Evolutionary conservation across 495 filamentous ascomycete species (phyloP).

Genomic region (Immersiella caudata): DNA sequence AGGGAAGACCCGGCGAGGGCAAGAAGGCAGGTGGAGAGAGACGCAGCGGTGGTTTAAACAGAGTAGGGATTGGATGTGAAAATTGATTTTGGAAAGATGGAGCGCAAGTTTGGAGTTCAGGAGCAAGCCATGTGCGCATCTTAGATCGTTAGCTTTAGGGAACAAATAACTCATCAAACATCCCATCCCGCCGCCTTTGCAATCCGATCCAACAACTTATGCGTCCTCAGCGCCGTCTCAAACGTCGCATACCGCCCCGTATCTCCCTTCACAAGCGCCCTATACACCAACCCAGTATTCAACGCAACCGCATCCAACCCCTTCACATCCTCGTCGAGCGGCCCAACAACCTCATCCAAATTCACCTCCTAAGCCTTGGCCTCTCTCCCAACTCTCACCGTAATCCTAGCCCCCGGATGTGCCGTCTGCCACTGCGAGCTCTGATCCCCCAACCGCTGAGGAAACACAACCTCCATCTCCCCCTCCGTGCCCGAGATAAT

Average conservation of each 20-base stretch:
- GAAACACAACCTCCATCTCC: slow-evolving; percentile 43
- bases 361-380: background rate
- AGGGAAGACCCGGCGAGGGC: too few relatives aligned
- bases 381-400: background rate
- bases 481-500: slow-evolving; percentile 51
- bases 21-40: too few relatives aligned
- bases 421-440: slow-evolving; percentile 12
- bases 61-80: too few relatives aligned
- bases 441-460: background rate
- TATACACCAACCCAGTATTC: slow-evolving; percentile 2
- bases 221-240: slow-evolving; percentile 9
- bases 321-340: background rate
- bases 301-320: background rate
- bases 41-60: too few relatives aligned
- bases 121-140: too few relatives aligned
- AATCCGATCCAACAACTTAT: slow-evolving; percentile 1
- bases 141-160: too few relatives aligned
- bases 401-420: background rate
- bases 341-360: background rate
- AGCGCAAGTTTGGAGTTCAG: too few relatives aligned
- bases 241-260: background rate
- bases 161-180: too few relatives aligned
- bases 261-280: background rate
- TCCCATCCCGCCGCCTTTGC: background rate
- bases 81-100: too few relatives aligned